These are phyloP conservation scores for Tylopilus sp. DNA, from an alignment of 768 basidiomycete genomes.

Conservation along the genomic window DNA sequence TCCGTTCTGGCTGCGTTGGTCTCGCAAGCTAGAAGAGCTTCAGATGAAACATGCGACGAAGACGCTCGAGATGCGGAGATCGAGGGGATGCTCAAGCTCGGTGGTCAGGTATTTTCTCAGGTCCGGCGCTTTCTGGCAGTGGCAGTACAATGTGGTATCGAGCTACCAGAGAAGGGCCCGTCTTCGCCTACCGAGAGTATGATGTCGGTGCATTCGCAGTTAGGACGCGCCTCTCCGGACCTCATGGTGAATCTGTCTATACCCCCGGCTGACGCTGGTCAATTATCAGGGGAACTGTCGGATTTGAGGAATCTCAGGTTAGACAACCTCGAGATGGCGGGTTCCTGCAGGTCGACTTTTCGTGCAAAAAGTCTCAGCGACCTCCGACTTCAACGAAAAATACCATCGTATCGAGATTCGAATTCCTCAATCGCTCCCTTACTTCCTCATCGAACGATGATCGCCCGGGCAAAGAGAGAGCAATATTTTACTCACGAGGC, in stretches of 20 bases:
- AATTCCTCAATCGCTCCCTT: constrained; percentile 35
- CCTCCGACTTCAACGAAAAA: constrained; percentile 36
- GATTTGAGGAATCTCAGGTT: constrained; percentile 34
- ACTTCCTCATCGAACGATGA: constrained; percentile 30
- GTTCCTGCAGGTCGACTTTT: constrained; percentile 30
- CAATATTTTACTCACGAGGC: constrained; percentile 38
- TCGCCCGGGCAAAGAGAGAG: constrained; percentile 35
- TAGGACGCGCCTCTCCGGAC: constrained; percentile 17
- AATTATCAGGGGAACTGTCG: constrained; percentile 10
- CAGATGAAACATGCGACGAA: constrained; percentile 43
- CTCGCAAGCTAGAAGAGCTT: constrained; percentile 69
- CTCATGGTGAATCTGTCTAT: constrained; percentile 10
- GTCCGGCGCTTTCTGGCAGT: constrained; percentile 78
- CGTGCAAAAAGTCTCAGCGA: constrained; percentile 56
- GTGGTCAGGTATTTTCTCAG: constrained; percentile 76
- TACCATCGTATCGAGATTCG: constrained; percentile 34
- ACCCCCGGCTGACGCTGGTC: constrained; percentile 2
- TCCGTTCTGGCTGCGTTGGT: constrained; percentile 80
- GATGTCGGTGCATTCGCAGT: constrained; percentile 12
- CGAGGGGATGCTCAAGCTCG: constrained; percentile 75
- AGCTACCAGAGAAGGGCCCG: constrained; percentile 53
- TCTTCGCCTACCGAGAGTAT: constrained; percentile 22
- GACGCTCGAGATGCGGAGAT: constrained; percentile 54
- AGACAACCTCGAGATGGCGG: constrained; percentile 20
- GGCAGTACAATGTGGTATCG: constrained; percentile 70